Percentiles rank a stretch among this genome's conserved stretches.
phyloP scores from a whole-genome alignment of 805 yeast species.

The Helenozyma baotianmanensis region DNA sequence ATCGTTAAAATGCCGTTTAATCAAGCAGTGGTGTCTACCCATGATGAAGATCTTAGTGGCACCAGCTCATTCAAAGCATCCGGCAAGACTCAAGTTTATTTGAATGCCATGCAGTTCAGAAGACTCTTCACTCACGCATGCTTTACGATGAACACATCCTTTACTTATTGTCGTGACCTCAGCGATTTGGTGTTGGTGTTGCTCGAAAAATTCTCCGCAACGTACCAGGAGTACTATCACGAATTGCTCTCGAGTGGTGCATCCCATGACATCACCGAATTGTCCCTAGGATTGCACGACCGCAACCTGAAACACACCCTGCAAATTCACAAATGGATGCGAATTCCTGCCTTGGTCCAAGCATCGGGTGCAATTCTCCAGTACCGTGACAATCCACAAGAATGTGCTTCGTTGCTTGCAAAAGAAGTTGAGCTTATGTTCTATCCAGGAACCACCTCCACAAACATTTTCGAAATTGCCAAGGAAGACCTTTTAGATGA shows the following conservation, averaged over 20 bases:
- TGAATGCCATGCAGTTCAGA: slow-evolving; percentile 45
- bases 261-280: slow-evolving; percentile 16
- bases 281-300: slow-evolving; percentile 7
- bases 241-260: slow-evolving; percentile 33
- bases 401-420: slow-evolving; percentile 9
- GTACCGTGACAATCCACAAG: slow-evolving; percentile 1
- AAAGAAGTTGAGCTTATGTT: slow-evolving; percentile 28
- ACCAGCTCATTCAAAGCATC: neutral
- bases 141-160: slow-evolving; percentile 54
- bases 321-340: slow-evolving; percentile 32
- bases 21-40: slow-evolving; percentile 5
- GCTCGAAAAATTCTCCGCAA: slow-evolving; percentile 29
- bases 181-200: slow-evolving; percentile 41
- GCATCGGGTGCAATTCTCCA: slow-evolving; percentile 13
- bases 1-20: slow-evolving; percentile 7
- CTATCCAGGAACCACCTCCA: slow-evolving; percentile 11
- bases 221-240: slow-evolving; percentile 30
- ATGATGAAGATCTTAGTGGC: slow-evolving; percentile 5
- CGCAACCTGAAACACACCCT: slow-evolving; percentile 18
- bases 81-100: slow-evolving; percentile 19
- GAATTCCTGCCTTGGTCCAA: slow-evolving; percentile 25
- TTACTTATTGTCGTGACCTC: slow-evolving; percentile 54
- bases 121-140: slow-evolving; percentile 46
- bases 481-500: slow-evolving; percentile 53
- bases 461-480: slow-evolving; percentile 27